Conservation (phyloP, 2,329 filamentous ascomycete species). For the Phoma sp. region DNA sequence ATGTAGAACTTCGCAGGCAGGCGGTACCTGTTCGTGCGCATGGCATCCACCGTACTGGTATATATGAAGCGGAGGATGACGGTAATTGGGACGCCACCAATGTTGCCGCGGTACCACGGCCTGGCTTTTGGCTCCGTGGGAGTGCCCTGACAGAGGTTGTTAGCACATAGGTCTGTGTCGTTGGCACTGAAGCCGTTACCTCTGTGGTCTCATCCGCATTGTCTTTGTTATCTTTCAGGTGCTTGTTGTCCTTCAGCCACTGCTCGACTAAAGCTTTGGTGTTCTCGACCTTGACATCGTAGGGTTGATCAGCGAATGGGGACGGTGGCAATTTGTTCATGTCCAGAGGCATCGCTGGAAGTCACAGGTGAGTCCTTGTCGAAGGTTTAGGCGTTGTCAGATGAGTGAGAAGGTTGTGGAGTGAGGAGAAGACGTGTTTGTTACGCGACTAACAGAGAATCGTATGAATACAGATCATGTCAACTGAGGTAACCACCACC, state of each 20-base stretch:
- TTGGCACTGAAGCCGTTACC: not conserved
- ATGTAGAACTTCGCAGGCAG: slow-evolving; percentile 5
- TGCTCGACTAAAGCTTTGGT: slow-evolving; percentile 9
- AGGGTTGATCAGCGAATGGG: slow-evolving; percentile 6
- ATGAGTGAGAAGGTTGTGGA: too few relatives aligned
- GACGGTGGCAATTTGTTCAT: slow-evolving; percentile 1
- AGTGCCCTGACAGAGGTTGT: not conserved
- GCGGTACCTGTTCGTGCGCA: slow-evolving; percentile 12
- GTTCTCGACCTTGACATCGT: not conserved
- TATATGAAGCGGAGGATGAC: slow-evolving; percentile 1
- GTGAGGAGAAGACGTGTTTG: too few relatives aligned
- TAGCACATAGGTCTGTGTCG: not conserved
- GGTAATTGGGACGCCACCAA: slow-evolving; percentile 6
- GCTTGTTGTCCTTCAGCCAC: not conserved
- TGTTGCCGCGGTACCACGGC: slow-evolving; percentile 7
- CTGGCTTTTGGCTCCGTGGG: not conserved
- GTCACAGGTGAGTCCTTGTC: not conserved
- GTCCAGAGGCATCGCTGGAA: not conserved
- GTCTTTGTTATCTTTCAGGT: not conserved
- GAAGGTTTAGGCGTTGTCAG: not conserved
- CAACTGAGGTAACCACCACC: too few relatives aligned
- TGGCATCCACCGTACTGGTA: slow-evolving; percentile 1
- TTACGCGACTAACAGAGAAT: too few relatives aligned
- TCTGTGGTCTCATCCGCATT: not conserved
- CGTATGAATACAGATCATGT: too few relatives aligned